A percentile compares a stretch with the other conserved stretches of the same genome.
These are phyloP conservation scores for Pichia sp. DNA, from an alignment of 1,139 yeast species.

Conservation along the genomic window DNA sequence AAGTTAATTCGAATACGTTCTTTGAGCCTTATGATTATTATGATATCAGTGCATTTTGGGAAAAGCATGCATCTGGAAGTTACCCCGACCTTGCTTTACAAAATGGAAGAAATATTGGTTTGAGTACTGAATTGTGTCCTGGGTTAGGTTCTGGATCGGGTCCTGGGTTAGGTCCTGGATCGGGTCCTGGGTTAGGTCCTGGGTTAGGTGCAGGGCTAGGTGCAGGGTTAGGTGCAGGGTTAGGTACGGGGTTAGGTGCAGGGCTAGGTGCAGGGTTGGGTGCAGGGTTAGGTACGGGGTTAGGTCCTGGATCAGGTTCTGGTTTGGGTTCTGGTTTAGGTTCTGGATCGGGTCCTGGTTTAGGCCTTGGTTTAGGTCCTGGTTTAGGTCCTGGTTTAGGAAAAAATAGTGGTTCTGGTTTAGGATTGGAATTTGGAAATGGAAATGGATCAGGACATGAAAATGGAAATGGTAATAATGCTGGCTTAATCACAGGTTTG, in stretches of 20 bases:
- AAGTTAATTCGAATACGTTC: slow-evolving; percentile 7
- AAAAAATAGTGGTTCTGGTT: slow-evolving; percentile 5
- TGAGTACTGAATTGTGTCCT: no score
- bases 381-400: slow-evolving; percentile 10
- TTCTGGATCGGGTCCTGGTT: slow-evolving; percentile 9
- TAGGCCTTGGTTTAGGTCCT: slow-evolving; percentile 6
- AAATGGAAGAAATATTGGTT: no score
- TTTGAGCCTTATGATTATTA: slow-evolving; percentile 29
- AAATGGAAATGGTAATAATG: no score
- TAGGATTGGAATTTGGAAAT: background rate
- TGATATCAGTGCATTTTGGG: slow-evolving; percentile 14
- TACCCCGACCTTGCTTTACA: no score
- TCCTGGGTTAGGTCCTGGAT: background rate
- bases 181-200: background rate
- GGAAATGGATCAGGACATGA: no score
- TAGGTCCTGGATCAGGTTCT: slow-evolving; percentile 8
- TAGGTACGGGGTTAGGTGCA: background rate
- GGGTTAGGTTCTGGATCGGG: background rate
- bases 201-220: background rate
- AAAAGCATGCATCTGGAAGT: background rate
- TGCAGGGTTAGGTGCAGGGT: background rate
- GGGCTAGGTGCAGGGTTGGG: slow-evolving; percentile 7
- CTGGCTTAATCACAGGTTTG: slow-evolving; percentile 7
- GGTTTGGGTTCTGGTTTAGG: slow-evolving; percentile 7
- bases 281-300: slow-evolving; percentile 7